Conservation (phyloP, 495 filamentous ascomycete species). For the Aeminium ludgeri region DNA sequence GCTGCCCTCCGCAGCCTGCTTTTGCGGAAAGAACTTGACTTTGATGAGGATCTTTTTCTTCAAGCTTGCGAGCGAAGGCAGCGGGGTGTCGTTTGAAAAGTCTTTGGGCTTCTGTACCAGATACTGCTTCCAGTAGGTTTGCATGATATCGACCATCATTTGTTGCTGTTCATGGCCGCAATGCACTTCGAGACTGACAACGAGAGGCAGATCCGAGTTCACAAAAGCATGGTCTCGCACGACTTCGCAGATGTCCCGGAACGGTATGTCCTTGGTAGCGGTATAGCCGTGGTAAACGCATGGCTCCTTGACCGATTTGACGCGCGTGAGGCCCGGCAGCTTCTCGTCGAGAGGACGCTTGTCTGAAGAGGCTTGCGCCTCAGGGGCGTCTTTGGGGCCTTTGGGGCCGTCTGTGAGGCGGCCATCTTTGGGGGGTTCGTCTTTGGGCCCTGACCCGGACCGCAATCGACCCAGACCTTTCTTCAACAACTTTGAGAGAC, state of each 20-base stretch:
- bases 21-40: constrained; percentile 51
- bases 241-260: constrained; percentile 64
- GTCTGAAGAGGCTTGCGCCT: neutral
- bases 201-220: constrained; percentile 57
- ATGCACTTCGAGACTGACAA: constrained; percentile 83
- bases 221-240: constrained; percentile 68
- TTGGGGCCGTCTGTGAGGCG: neutral
- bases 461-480: constrained; percentile 7
- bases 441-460: neutral
- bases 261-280: constrained; percentile 68
- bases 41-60: constrained; percentile 75
- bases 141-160: constrained; percentile 80
- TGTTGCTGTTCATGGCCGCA: constrained; percentile 61
- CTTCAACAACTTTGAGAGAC: constrained; percentile 8
- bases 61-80: constrained; percentile 52
- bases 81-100: constrained; percentile 31
- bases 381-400: neutral
- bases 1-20: constrained; percentile 1
- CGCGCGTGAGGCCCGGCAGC: neutral
- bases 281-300: constrained; percentile 80
- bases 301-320: constrained; percentile 39
- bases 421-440: neutral
- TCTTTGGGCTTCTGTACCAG: constrained; percentile 43
- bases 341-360: neutral
- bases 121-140: constrained; percentile 51